Base-by-base conservation (phyloP, 768 basidiomycete species). In the Cystofilobasidium capitatum region DNA sequence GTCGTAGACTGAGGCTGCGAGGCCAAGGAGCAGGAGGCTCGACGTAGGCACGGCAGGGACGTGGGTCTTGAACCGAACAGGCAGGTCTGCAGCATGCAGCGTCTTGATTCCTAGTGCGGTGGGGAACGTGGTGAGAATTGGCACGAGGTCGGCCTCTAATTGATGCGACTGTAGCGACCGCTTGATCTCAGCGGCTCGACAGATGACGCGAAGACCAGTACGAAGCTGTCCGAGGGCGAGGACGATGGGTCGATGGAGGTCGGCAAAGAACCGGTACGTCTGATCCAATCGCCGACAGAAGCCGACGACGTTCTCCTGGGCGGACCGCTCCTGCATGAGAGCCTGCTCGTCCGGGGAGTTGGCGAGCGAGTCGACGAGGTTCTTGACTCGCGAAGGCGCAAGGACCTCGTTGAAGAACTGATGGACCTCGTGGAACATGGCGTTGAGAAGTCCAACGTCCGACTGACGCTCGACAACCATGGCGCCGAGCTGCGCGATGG, bases 251-350 rank as follows among this genome's bases (percentile, higher is more conserved):
- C 78, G 74, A 49, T 80, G 82, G 65, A 98, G 80, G 76, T 98
- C 94, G 33, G 76, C 75, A 70, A 86, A 87, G 39, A 88, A 85
- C 0, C 80, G 74, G 75, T 94, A 96, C 29, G 82, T 82, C 1
- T 69, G 64, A 29, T 68, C 80, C 65, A 96, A 77, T 13, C 94
- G 84, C 58, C 85, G 87, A 42, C 81, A 78, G 74, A 98, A 93
- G 9, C 88, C 86, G 1, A 82, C 78, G 55, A 93, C 82, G 3
- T 90, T 88, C 49, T 86, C 83, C 74, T 96, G 92, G 33, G 89
- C 74, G 45, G 88, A 85, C 51, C 81, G 77, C 77, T 91, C 90
- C 24, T 85, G 84, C 42, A 80, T 75, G 7, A 74, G 60, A 16
- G 71, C 71, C 55, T 72, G 72, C 10, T 66, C 20, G 16, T 73